phyloP scores from a whole-genome alignment of 805 yeast genomes.

The Lipomyces mesembrius region DNA sequence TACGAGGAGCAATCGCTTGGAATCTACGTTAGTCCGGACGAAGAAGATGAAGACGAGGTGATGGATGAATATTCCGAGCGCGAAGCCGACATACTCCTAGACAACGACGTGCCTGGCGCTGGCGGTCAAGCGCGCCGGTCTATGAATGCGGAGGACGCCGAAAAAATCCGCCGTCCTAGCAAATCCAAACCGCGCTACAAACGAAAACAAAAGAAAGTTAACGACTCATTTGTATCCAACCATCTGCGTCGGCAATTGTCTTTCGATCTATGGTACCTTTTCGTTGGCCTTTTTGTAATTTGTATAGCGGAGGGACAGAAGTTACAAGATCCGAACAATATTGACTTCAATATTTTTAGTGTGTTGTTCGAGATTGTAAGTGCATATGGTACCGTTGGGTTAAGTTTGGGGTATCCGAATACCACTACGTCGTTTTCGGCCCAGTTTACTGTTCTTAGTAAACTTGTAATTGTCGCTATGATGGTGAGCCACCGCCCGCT shows the following conservation, averaged over 20 bases:
- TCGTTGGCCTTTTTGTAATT: slow-evolving; percentile 80
- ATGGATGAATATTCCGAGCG: slow-evolving; percentile 31
- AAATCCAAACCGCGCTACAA: slow-evolving; percentile 33
- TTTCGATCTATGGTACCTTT: slow-evolving; percentile 92
- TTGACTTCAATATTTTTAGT: slow-evolving; percentile 67
- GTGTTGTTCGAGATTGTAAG: slow-evolving; percentile 86
- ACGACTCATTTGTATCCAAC: slow-evolving; percentile 72
- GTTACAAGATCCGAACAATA: slow-evolving; percentile 51
- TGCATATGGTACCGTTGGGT: slow-evolving; percentile 96
- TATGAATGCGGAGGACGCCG: background rate
- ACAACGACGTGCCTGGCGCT: slow-evolving; percentile 7
- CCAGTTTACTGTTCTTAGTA: slow-evolving; percentile 72
- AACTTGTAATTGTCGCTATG: slow-evolving; percentile 83
- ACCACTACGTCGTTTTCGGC: slow-evolving; percentile 71
- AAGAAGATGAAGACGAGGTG: slow-evolving; percentile 21
- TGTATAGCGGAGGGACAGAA: slow-evolving; percentile 82
- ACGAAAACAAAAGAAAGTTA: slow-evolving; percentile 45
- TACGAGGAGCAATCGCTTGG: slow-evolving; percentile 97
- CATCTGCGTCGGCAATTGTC: slow-evolving; percentile 92
- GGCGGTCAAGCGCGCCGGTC: slow-evolving; percentile 7
- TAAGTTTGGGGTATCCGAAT: slow-evolving; percentile 81
- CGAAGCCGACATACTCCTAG: background rate
- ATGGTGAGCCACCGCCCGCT: slow-evolving; percentile 49
- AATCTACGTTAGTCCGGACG: slow-evolving; percentile 54
- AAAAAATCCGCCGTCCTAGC: slow-evolving; percentile 8